phyloP scores from a whole-genome alignment of 805 yeast species.

The Ogataea zsoltii region DNA sequence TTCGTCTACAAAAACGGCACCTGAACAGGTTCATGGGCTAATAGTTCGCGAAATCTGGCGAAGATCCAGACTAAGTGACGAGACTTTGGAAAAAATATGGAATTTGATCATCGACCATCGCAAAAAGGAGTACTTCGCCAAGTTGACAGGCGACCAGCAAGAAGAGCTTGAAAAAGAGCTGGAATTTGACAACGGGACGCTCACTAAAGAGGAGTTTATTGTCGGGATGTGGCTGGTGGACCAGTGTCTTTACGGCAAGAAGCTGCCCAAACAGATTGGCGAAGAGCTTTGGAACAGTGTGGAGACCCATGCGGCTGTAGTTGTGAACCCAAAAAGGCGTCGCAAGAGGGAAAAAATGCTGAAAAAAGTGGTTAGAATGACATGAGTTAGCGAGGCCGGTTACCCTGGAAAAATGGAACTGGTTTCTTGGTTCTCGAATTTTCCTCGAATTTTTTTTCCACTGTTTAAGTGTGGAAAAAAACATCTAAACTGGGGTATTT shows the following conservation, averaged over 20 bases:
- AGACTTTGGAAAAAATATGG: constrained; percentile 68
- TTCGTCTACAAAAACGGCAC: constrained; percentile 2
- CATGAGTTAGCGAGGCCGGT: neutral
- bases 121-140: constrained; percentile 43
- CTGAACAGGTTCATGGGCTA: constrained; percentile 47
- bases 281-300: constrained; percentile 82
- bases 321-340: constrained; percentile 18
- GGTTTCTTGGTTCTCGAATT: constrained; percentile 7
- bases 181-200: constrained; percentile 74
- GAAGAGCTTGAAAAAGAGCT: constrained; percentile 38
- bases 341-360: constrained; percentile 24
- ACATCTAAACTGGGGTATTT: constrained; percentile 2
- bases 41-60: constrained; percentile 81
- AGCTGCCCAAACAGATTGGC: constrained; percentile 71
- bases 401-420: constrained; percentile 9
- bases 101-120: constrained; percentile 58
- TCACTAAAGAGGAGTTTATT: constrained; percentile 78
- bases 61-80: constrained; percentile 70
- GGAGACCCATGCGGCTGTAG: constrained; percentile 34
- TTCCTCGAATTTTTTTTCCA: constrained; percentile 9
- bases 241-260: constrained; percentile 91
- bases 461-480: neutral
- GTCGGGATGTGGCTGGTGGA: constrained; percentile 99
- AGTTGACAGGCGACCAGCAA: neutral
- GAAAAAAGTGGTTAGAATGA: constrained; percentile 23